A percentile compares a stretch with the other conserved stretches of the same genome.
phyloP scores from a whole-genome alignment of 192 early-diverging fungal species.

The Backusella australiensis region DNA sequence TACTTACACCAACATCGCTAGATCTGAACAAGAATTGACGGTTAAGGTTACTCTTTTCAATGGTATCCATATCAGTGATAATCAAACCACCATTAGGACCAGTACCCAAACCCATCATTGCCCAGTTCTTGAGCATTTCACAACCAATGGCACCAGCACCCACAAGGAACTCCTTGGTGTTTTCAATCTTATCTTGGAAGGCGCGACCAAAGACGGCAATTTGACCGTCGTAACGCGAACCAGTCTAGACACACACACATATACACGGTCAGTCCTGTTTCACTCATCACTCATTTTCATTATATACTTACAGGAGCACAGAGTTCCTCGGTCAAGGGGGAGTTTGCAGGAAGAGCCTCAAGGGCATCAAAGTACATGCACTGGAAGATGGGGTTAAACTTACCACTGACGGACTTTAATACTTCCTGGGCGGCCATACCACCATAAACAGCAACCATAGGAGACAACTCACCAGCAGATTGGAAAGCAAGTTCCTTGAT shows the following conservation, averaged over 20 bases:
- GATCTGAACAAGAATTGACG: constrained; percentile 98
- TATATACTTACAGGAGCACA: constrained; percentile 61
- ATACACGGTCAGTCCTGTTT: not conserved
- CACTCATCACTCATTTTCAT: not conserved
- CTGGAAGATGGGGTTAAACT: constrained; percentile 91
- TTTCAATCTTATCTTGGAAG: constrained; percentile 86
- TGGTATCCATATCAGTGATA: constrained; percentile 99
- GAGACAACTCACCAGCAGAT: constrained; percentile 87
- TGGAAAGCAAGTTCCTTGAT: constrained; percentile 86
- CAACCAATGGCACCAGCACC: constrained; percentile 99
- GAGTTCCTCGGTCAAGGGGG: constrained; percentile 63
- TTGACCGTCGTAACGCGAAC: constrained; percentile 94
- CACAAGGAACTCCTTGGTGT: constrained; percentile 92
- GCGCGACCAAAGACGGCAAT: constrained; percentile 93
- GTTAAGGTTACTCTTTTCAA: constrained; percentile 99
- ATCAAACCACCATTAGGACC: constrained; percentile 80
- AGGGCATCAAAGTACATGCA: constrained; percentile 97
- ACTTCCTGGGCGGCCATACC: constrained; percentile 98
- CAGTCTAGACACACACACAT: constrained; percentile 36
- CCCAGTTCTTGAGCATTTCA: constrained; percentile 99
- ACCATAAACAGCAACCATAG: constrained; percentile 96
- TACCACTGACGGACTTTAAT: constrained; percentile 92
- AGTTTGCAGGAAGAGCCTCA: constrained; percentile 84
- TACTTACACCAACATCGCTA: constrained; percentile 66
- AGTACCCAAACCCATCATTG: constrained; percentile 87